Percentiles rank a stretch among this genome's conserved stretches.
phyloP scores from a whole-genome alignment of 371 early-diverging fungal genomes.

The Nematocida minor region DNA sequence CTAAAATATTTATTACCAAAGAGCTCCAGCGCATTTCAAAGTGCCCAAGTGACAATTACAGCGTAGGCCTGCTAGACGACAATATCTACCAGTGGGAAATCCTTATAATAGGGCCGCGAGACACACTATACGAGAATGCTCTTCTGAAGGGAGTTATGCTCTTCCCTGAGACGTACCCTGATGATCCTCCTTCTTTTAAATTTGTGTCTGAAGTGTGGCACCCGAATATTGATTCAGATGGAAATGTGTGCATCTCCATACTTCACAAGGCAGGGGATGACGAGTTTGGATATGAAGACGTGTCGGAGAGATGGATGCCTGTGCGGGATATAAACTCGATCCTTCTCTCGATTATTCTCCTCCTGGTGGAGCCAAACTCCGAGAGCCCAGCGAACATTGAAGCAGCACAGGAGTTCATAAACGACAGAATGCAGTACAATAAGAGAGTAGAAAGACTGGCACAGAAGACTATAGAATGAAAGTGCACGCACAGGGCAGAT shows the following conservation, averaged over 20 bases:
- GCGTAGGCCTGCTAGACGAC: conserved; percentile 64
- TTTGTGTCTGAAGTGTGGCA: conserved; percentile 83
- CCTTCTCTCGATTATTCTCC: conserved; percentile 63
- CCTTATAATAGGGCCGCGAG: conserved; percentile 80
- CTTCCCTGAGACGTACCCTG: conserved; percentile 77
- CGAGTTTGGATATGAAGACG: conserved; percentile 81
- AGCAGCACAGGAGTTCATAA: conserved; percentile 65
- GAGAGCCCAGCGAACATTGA: conserved; percentile 66
- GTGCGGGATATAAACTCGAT: conserved; percentile 70
- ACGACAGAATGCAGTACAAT: conserved; percentile 69
- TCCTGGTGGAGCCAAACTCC: conserved; percentile 66
- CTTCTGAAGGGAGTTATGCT: conserved; percentile 76
- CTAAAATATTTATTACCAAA: conserved; percentile 59
- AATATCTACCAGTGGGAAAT: conserved; percentile 81
- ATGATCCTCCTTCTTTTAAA: conserved; percentile 73
- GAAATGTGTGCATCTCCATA: conserved; percentile 66
- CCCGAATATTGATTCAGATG: conserved; percentile 67
- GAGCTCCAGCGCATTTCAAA: conserved; percentile 61
- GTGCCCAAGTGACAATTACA: conserved; percentile 61
- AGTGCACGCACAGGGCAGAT: too few relatives aligned
- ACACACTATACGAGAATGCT: conserved; percentile 93
- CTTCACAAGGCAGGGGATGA: conserved; percentile 68
- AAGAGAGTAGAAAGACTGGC: conserved; percentile 71
- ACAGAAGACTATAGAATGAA: conserved; percentile 68
- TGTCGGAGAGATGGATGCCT: conserved; percentile 82